Evolutionary conservation across 768 basidiomycete genomes (phyloP), one percentile per base, ranked within the genome.

Genomic region (Flagelloscypha sp.): DNA sequence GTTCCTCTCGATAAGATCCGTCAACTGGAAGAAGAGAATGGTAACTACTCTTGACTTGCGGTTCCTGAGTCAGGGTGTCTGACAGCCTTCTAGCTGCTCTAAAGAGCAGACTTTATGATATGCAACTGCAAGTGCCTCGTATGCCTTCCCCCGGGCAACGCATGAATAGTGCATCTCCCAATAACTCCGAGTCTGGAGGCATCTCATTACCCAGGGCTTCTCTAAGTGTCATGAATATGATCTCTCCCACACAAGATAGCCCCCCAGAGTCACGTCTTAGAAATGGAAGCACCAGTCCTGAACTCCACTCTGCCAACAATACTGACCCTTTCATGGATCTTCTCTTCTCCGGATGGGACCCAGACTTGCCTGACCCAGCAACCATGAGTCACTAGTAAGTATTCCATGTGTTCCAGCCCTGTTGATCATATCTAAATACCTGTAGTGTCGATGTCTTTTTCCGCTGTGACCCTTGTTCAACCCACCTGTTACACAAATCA

Each of bases 391-490:
- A 85, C 56, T 84, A 84, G 85, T 88, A 45, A 39, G 79, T 64
- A n/a, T n/a, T 35, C 35, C 13, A 33, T 15, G 27, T 27, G 6
- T 6, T 11, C 28, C 24, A 40, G 33, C 17, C 8, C 7, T 33
- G 31, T 33, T 22, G 42, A 25, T 33, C n/a, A 13, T 29, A 13
- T 44, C 47, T 21, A 41, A 40, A 25, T 38, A 25, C 30, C 32
- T 41, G 10, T 46, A 90, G 86, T 42, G 74, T 94, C 50, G 85
- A 90, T 23, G 65, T 84, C 8, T 95, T 90, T 60, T 95, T 94
- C 58, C 75, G 76, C 52, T 81, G 79, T 48, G 88, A 92, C 53
- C 88, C 89, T 27, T 88, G 86, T 49, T 78, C 84, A 30, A 81
- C 88, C 17, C 74, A 85, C 30, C 77, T 93, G 33, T 63, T 95